These are phyloP conservation scores for Orbilia brochopaga DNA, from an alignment of 2,329 filamentous ascomycete species.

Conservation along the genomic window DNA sequence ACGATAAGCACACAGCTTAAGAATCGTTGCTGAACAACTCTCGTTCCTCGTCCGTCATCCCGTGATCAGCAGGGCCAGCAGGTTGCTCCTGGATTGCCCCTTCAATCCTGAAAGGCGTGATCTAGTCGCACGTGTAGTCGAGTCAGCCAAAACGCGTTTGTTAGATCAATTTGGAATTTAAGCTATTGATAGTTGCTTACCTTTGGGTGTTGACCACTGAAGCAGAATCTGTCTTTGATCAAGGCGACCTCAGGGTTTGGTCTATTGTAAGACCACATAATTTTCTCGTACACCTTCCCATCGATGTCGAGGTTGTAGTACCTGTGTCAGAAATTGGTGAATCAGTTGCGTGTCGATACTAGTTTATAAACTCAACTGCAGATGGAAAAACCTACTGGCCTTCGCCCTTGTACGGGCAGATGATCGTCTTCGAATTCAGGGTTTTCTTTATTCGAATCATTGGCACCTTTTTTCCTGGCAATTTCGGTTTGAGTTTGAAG, in stretches of 20 bases:
- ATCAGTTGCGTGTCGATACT: not conserved
- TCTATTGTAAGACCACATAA: slow-evolving; percentile 29
- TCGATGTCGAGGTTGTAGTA: slow-evolving; percentile 24
- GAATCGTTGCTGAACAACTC: slow-evolving; percentile 23
- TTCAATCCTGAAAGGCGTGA: slow-evolving; percentile 21
- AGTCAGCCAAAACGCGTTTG: no score
- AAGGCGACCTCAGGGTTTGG: slow-evolving; percentile 24
- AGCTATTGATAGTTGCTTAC: not conserved
- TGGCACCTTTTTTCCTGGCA: slow-evolving; percentile 3
- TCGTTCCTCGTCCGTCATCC: slow-evolving; percentile 23
- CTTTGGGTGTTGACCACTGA: slow-evolving; percentile 7
- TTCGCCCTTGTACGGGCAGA: slow-evolving; percentile 45
- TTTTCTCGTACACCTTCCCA: slow-evolving; percentile 13
- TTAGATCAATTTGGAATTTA: not conserved
- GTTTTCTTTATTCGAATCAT: slow-evolving; percentile 5
- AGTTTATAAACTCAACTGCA: slow-evolving; percentile 4
- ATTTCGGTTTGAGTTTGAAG: slow-evolving; percentile 20
- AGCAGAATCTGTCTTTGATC: slow-evolving; percentile 42
- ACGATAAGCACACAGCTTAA: not conserved
- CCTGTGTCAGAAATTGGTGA: slow-evolving; percentile 1
- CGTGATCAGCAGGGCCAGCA: slow-evolving; percentile 9
- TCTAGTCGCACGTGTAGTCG: not conserved
- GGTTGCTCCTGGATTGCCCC: slow-evolving; percentile 6
- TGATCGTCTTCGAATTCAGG: slow-evolving; percentile 12
- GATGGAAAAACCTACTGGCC: slow-evolving; percentile 18